Percentiles rank a stretch among this genome's conserved stretches.
Conservation (phyloP, 768 basidiomycete genomes). For the Mycena pura region DNA sequence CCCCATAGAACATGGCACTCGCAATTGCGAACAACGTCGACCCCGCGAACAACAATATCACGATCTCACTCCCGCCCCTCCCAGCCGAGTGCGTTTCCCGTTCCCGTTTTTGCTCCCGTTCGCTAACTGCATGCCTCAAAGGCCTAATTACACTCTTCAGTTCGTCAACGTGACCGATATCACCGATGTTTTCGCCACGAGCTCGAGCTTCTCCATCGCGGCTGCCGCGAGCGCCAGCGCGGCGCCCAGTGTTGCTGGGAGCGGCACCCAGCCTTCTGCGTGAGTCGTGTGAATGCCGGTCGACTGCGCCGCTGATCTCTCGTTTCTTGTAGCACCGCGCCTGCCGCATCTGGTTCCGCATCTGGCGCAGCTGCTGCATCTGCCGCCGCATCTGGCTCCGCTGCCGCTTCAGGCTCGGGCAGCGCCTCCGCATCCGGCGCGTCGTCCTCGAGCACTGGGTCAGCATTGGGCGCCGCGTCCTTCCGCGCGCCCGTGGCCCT, state of each 20-base stretch:
- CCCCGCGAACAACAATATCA: slow-evolving; percentile 39
- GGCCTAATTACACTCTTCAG: slow-evolving; percentile 55
- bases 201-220: slow-evolving; percentile 50
- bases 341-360: too few relatives aligned
- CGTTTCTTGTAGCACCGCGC: too few relatives aligned
- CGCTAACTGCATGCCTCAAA: slow-evolving; percentile 26
- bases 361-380: too few relatives aligned
- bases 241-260: background rate
- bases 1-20: slow-evolving; percentile 46
- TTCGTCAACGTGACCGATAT: slow-evolving; percentile 55
- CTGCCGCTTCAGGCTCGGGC: too few relatives aligned
- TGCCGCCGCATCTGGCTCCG: too few relatives aligned
- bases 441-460: too few relatives aligned
- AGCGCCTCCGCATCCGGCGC: too few relatives aligned
- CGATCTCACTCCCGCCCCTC: slow-evolving; percentile 54
- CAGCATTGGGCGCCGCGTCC: too few relatives aligned
- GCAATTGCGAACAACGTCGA: slow-evolving; percentile 64
- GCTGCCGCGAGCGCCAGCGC: slow-evolving; percentile 12
- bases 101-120: background rate
- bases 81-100: slow-evolving; percentile 49
- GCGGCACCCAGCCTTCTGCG: too few relatives aligned
- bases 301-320: too few relatives aligned
- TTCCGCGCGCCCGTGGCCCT: too few relatives aligned
- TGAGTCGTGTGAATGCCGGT: background rate
- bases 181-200: slow-evolving; percentile 48